Base-by-base conservation (phyloP, 2,329 filamentous ascomycete genomes). In the Leptographium flavum region DNA sequence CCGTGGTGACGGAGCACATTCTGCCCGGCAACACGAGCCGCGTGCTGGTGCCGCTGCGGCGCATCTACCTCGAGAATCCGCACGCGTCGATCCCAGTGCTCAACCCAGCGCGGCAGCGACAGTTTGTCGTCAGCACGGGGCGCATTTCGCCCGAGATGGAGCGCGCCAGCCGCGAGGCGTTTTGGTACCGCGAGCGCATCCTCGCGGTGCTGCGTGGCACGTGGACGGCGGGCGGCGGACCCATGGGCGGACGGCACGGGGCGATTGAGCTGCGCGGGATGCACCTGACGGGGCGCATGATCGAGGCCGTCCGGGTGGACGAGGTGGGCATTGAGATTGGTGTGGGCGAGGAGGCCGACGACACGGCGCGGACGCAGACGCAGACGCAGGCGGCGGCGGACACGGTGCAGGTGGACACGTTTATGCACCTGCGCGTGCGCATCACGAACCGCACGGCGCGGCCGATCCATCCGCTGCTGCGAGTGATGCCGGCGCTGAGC, bases 121-220 rank as follows among this genome's bases (percentile, higher is more conserved):
- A 95, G 57, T 95, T 94, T 55, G 85, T 95, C 27, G 85, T 94
- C 37, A 92, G 83, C 60, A 76, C 80, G 15, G 80, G 77, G 57
- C 84, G 84, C 54, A 76, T 88, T 46, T 81, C 83, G 0, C 83
- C 86, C 0, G 86, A 92, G 51, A 75, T 74, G 37, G 88, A 95
- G 63, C 76, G 83, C 30, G 74, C 79, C 13, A 82, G 73, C 49
- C 73, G 88, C 43, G 87, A 94, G 63, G 78, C 81, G 0, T 95
- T 95, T 59, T 95, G 88, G 88, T 94, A 87, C 60, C 77, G 87
- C 15, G 84, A 94, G 59, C 79, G 77, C 56, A 72, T 95, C 2
- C 71, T 95, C 3, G 79, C 82, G 48, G 69, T 70, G 36, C 64
- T 94, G 10, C 71, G 70, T 23, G 87, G 81, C 0, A 75, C 70